Evolutionary conservation across 805 yeast species (phyloP), one percentile per base, ranked within the genome.

Genomic region (Clavispora carvajalis): DNA sequence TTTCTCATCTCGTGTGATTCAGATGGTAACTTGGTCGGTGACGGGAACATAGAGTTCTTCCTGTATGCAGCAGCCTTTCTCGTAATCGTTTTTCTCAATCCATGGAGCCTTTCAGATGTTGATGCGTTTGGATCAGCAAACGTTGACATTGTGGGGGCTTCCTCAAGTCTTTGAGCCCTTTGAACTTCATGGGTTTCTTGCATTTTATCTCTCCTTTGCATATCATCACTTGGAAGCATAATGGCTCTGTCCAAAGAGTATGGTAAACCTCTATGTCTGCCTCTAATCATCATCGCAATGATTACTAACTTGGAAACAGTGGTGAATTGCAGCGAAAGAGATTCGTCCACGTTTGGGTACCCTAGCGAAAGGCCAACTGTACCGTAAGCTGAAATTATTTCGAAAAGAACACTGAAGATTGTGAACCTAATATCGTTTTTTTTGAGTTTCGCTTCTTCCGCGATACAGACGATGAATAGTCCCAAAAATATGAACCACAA

Each of bases 211-310:
- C 84, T 67, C 51, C 69, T 63, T 21, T 74, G 73, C 74, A 83
- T 71, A 45, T 77, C 74, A 12, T 80, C 82, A 39, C 83, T 77
- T 7, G 95, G 91, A 37, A 91, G 60, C 73, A 91, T 81, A 48
- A 93, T 85, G 26, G 99, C 98, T 58, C 99, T 79, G 63, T 93
- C 99, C 43, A 93, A 74, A 0, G 90, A 71, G 57, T 91, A 89
- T 1, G 99, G 99, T 44, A 93, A 71, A 26, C 98, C 98, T 74
- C 99, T 86, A 55, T 90, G 97, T 44, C 97, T 74, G 8, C 99
- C 98, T 67, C 99, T 79, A 34, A 93, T 74, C 85, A 93, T 80
- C 83, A 89, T 79, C 5, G 89, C 91, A 48, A 87, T 80, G 28
- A 93, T 80, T 2, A 91, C 86, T 34, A 93, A 68, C 56, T 93